phyloP scores from a whole-genome alignment of 2,329 filamentous ascomycete genomes.

The Aspergillus terreus region DNA sequence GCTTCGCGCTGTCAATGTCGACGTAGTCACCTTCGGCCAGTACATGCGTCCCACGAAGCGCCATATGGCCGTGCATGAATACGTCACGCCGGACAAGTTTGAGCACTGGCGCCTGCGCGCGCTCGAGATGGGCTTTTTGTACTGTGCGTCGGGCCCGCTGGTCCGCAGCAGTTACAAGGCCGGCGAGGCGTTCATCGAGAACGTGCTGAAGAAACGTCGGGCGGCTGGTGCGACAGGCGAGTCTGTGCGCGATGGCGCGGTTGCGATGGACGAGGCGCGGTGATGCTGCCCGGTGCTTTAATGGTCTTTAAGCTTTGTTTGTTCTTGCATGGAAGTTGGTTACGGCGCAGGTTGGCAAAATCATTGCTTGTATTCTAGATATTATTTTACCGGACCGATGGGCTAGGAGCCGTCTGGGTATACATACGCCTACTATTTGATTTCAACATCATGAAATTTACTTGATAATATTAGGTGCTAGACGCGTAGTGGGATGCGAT shows the following conservation, averaged over 20 bases:
- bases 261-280: slow-evolving; percentile 24
- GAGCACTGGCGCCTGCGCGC: slow-evolving; percentile 88
- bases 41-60: slow-evolving; percentile 99
- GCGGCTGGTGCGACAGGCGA: slow-evolving; percentile 25
- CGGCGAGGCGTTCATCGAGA: slow-evolving; percentile 97
- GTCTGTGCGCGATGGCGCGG: slow-evolving; percentile 12
- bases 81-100: slow-evolving; percentile 86
- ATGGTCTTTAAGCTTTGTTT: neutral
- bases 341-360: neutral
- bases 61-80: slow-evolving; percentile 95
- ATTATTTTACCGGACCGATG: neutral
- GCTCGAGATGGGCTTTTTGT: slow-evolving; percentile 92
- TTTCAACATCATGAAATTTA: too few relatives aligned
- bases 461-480: too few relatives aligned
- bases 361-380: neutral
- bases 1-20: slow-evolving; percentile 74
- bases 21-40: slow-evolving; percentile 98
- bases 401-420: neutral
- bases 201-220: slow-evolving; percentile 80
- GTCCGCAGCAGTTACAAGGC: slow-evolving; percentile 97
- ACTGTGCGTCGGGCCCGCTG: slow-evolving; percentile 88
- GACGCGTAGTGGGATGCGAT: too few relatives aligned
- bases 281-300: slow-evolving; percentile 13
- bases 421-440: neutral
- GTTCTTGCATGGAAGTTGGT: neutral